Evolutionary conservation across 306 rosid genomes (phyloP).

Genomic region (Rosa lucieae): DNA sequence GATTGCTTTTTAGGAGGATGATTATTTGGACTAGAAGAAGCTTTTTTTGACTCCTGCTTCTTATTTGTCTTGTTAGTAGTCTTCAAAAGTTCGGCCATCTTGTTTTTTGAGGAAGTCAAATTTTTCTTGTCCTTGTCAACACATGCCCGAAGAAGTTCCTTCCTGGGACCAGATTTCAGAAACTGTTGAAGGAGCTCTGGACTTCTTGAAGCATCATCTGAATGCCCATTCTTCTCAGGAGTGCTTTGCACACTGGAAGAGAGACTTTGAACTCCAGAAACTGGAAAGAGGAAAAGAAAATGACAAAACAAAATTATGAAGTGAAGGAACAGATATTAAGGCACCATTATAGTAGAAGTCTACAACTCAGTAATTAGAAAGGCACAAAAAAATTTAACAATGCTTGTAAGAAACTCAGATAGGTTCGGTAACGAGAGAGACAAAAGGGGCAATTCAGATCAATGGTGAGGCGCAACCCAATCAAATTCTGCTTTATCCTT

Average conservation of each 20-base stretch:
- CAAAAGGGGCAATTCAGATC: neutral
- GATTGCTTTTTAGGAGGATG: constrained; percentile 71
- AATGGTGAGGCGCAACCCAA: neutral
- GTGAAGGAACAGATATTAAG: constrained; percentile 22
- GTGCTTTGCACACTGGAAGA: constrained; percentile 83
- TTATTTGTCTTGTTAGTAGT: constrained; percentile 54
- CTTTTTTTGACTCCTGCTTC: constrained; percentile 77
- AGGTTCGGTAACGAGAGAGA: neutral
- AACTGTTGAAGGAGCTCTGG: constrained; percentile 73
- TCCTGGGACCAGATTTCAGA: constrained; percentile 71
- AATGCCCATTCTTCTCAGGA: constrained; percentile 74
- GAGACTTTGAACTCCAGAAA: constrained; percentile 75
- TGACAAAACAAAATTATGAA: neutral
- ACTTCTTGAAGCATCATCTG: constrained; percentile 75
- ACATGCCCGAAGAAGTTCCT: constrained; percentile 61
- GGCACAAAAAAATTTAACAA: neutral
- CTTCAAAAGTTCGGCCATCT: constrained; percentile 57
- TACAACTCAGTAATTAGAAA: constrained; percentile 2
- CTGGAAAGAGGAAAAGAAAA: constrained; percentile 43
- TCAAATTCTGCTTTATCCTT: constrained; percentile 1
- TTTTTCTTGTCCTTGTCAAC: constrained; percentile 62
- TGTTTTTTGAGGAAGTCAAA: constrained; percentile 41
- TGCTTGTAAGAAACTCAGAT: neutral
- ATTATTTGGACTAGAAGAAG: constrained; percentile 52
- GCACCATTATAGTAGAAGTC: constrained; percentile 5